These are phyloP conservation scores for Cystobasidium pallidum DNA, from an alignment of 1,284 basidiomycete genomes.

Conservation along the genomic window DNA sequence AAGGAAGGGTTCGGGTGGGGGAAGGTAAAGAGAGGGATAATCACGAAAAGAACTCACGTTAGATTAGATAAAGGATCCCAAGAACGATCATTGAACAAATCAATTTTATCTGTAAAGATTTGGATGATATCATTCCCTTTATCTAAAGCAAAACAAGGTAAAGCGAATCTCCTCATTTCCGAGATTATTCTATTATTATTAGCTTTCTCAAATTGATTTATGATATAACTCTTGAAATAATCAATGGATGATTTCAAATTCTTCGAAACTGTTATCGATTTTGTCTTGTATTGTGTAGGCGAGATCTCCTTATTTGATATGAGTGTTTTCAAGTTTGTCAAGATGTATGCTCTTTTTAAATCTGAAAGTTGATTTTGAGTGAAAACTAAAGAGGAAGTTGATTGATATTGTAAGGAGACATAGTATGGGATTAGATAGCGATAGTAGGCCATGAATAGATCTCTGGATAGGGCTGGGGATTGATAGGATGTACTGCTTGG, in stretches of 20 bases:
- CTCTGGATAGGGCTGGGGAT: slow-evolving; percentile 26
- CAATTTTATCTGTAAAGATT: slow-evolving; percentile 89
- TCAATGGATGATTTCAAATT: slow-evolving; percentile 79
- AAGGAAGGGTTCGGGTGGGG: background rate
- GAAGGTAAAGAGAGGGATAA: background rate
- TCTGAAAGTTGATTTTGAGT: slow-evolving; percentile 42
- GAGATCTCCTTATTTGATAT: slow-evolving; percentile 64
- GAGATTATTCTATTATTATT: slow-evolving; percentile 71
- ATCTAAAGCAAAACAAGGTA: slow-evolving; percentile 81
- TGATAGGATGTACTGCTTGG: background rate
- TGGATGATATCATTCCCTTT: slow-evolving; percentile 56
- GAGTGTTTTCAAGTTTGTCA: slow-evolving; percentile 73
- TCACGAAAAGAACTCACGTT: slow-evolving; percentile 64
- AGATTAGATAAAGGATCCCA: slow-evolving; percentile 84
- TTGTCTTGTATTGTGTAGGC: slow-evolving; percentile 64
- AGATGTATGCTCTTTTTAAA: slow-evolving; percentile 53
- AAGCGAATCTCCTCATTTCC: slow-evolving; percentile 75
- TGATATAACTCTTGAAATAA: slow-evolving; percentile 78
- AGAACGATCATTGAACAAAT: slow-evolving; percentile 85
- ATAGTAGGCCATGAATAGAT: slow-evolving; percentile 49
- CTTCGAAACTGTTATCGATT: slow-evolving; percentile 61
- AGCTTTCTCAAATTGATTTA: slow-evolving; percentile 80
- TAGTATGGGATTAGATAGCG: slow-evolving; percentile 51
- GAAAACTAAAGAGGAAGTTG: slow-evolving; percentile 53
- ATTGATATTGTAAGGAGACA: slow-evolving; percentile 51